Conservation (phyloP, 495 filamentous ascomycete species). For the Aspergillus funiculosus region DNA sequence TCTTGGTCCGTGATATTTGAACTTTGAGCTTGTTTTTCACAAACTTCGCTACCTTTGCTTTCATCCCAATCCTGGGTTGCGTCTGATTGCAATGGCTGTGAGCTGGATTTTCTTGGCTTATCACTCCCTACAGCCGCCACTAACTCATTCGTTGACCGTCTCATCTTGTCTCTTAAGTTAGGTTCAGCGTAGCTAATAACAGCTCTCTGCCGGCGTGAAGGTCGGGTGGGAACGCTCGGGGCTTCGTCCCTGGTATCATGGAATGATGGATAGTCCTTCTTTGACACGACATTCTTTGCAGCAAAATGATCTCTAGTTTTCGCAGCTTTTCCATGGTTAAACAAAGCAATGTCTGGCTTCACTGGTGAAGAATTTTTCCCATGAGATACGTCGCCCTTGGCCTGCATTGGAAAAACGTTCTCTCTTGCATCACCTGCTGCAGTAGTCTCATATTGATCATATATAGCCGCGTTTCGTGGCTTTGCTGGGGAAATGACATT, state of each 20-base stretch:
- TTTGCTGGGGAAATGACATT: constrained; percentile 32
- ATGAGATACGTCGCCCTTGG: neutral
- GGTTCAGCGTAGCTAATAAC: constrained; percentile 81
- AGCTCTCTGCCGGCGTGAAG: constrained; percentile 57
- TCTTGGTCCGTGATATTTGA: constrained; percentile 8
- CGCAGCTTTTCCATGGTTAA: neutral
- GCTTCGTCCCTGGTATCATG: neutral
- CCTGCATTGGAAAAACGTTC: neutral
- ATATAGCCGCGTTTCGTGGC: constrained; percentile 10
- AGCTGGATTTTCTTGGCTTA: constrained; percentile 32
- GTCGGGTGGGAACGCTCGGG: constrained; percentile 33
- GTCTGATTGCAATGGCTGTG: constrained; percentile 21
- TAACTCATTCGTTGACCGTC: constrained; percentile 68
- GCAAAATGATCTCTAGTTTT: neutral
- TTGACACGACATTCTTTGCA: neutral
- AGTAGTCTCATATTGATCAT: neutral
- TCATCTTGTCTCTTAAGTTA: constrained; percentile 81
- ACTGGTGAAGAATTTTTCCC: neutral
- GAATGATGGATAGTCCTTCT: neutral
- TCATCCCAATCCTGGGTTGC: constrained; percentile 16
- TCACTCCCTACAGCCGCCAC: constrained; percentile 62
- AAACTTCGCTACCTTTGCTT: neutral
- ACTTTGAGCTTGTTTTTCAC: constrained; percentile 6
- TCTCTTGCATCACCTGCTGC: neutral
- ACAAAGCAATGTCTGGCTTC: neutral